phyloP scores from a whole-genome alignment of 371 early-diverging fungal genomes.

The Rhizopus microsporus region DNA sequence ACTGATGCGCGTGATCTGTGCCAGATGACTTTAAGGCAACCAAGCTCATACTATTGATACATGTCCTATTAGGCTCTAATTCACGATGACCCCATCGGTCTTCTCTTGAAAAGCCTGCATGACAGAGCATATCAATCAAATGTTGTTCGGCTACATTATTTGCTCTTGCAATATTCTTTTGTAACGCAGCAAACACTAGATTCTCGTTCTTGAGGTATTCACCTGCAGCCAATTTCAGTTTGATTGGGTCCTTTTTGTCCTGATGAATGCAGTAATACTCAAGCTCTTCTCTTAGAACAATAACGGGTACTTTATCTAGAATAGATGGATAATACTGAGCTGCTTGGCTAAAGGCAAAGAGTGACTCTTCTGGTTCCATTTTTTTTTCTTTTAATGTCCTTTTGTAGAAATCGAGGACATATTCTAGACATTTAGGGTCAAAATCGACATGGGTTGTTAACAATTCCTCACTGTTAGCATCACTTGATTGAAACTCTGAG shows the following conservation, averaged over 20 bases:
- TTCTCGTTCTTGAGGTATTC: conserved; percentile 56
- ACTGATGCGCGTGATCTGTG: conserved; percentile 62
- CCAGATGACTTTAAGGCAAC: conserved; percentile 73
- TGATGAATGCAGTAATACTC: conserved; percentile 54
- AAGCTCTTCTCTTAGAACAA: conserved; percentile 61
- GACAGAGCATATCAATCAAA: conserved; percentile 86
- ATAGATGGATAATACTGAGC: conserved; percentile 51
- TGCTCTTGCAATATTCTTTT: conserved; percentile 66
- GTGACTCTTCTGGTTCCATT: conserved; percentile 14
- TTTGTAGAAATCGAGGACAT: conserved; percentile 54
- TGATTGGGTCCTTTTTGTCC: conserved; percentile 23
- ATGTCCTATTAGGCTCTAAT: conserved; percentile 65
- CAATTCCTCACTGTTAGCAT: conserved; percentile 26
- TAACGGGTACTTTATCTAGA: conserved; percentile 67
- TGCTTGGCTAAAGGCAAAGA: conserved; percentile 12
- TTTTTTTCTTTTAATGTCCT: conserved; percentile 25
- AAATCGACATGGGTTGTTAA: conserved; percentile 46
- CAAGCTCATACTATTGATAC: conserved; percentile 64
- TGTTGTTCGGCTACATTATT: conserved; percentile 79
- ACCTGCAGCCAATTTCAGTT: conserved; percentile 62
- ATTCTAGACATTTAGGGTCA: conserved; percentile 53
- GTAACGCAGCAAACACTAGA: conserved; percentile 69
- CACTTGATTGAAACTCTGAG: conserved; percentile 44
- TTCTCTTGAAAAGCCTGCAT: conserved; percentile 75
- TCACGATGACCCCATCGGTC: conserved; percentile 81